Percentiles rank a stretch among this genome's conserved stretches.
These are phyloP conservation scores for Pleurotus tuoliensis DNA, from an alignment of 768 basidiomycete genomes.

Conservation along the genomic window DNA sequence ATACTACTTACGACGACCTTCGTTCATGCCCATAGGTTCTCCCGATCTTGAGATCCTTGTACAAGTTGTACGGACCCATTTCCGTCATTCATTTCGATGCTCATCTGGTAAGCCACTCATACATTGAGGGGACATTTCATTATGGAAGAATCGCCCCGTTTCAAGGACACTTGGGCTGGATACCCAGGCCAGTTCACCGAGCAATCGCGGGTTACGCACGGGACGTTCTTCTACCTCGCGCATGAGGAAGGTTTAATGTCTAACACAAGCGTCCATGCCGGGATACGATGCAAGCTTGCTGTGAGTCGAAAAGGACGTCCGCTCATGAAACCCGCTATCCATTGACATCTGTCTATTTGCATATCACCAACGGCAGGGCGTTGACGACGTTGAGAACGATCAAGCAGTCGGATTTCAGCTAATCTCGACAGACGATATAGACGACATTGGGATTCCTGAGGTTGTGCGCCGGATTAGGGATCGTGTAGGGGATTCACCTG, in stretches of 20 bases:
- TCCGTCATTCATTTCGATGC: constrained; percentile 85
- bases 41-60: constrained; percentile 76
- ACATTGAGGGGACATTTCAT: constrained; percentile 14
- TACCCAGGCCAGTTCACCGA: constrained; percentile 57
- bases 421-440: constrained; percentile 79
- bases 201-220: constrained; percentile 74
- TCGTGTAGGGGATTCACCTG: constrained; percentile 70
- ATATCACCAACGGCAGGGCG: constrained; percentile 39
- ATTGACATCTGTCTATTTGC: too few species aligned
- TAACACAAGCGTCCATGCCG: constrained; percentile 80
- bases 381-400: constrained; percentile 65
- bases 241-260: constrained; percentile 73
- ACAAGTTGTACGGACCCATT: constrained; percentile 77
- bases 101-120: constrained; percentile 33
- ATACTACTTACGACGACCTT: constrained; percentile 13
- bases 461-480: constrained; percentile 69
- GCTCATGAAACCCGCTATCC: too few species aligned
- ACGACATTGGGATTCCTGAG: constrained; percentile 68
- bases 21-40: constrained; percentile 49
- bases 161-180: constrained; percentile 61
- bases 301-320: constrained; percentile 18
- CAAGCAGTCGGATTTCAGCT: constrained; percentile 71
- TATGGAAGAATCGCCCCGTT: constrained; percentile 45
- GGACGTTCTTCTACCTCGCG: constrained; percentile 83
- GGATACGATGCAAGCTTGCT: constrained; percentile 73